Percentiles rank a stretch among this genome's conserved stretches.
Evolutionary conservation across 2,329 filamentous ascomycete species (phyloP).

Genomic region (Emmonsia crescens): DNA sequence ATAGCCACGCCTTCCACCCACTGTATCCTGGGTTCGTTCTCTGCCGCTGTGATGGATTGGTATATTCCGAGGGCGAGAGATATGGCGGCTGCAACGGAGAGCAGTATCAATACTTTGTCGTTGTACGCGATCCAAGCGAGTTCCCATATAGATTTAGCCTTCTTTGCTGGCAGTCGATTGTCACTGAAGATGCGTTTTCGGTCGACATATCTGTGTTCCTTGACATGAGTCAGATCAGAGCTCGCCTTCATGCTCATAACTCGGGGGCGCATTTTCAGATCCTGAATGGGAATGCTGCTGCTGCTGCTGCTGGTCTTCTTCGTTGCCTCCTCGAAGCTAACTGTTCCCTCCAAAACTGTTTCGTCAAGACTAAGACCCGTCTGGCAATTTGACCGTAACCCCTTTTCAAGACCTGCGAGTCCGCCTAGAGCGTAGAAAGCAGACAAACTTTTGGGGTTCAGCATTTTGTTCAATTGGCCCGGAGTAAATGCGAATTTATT

Average conservation of each 20-base stretch:
- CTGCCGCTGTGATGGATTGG: conserved; percentile 53
- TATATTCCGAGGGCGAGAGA: conserved; percentile 66
- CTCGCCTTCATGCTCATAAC: conserved; percentile 14
- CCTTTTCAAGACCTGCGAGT: conserved; percentile 60
- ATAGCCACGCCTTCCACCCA: conserved; percentile 61
- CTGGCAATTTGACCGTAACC: conserved; percentile 53
- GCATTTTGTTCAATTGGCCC: conserved; percentile 62
- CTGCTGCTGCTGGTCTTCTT: conserved; percentile 12
- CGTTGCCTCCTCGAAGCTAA: conserved; percentile 57
- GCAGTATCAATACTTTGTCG: conserved; percentile 64
- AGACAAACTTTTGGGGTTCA: conserved; percentile 67
- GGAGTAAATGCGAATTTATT: conserved; percentile 64
- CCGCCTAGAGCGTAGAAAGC: conserved; percentile 69
- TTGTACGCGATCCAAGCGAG: conserved; percentile 73
- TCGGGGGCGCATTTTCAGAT: conserved; percentile 9
- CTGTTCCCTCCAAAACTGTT: conserved; percentile 47
- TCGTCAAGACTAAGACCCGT: conserved; percentile 63
- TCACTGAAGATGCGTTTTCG: conserved; percentile 59
- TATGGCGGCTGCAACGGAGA: conserved; percentile 60
- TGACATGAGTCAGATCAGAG: conserved; percentile 15
- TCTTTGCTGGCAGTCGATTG: conserved; percentile 57
- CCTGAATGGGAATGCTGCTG: conserved; percentile 9
- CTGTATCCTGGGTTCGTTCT: conserved; percentile 41
- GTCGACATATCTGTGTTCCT: conserved; percentile 43
- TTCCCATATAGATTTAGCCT: conserved; percentile 57